A percentile compares a stretch with the other conserved stretches of the same genome.
Evolutionary conservation across 345 rosid genomes (phyloP).

Genomic region (Fremontodendron californicum): DNA sequence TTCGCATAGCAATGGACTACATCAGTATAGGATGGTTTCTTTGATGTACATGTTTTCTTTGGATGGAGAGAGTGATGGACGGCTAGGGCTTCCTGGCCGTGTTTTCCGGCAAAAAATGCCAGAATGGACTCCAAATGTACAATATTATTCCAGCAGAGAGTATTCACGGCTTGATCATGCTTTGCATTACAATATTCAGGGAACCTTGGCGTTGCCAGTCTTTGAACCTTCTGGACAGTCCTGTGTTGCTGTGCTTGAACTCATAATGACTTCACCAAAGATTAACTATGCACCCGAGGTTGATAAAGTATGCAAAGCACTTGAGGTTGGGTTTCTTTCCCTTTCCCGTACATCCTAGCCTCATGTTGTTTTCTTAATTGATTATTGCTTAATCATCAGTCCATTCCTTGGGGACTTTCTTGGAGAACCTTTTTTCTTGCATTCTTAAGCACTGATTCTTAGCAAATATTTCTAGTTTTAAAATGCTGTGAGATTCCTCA

Average conservation of each 20-base stretch:
- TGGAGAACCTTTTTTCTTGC: not conserved
- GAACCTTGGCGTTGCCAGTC: conserved; percentile 84
- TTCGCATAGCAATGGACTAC: conserved; percentile 64
- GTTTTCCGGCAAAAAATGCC: conserved; percentile 75
- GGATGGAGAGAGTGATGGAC: conserved; percentile 65
- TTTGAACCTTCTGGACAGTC: conserved; percentile 71
- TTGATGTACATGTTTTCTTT: conserved; percentile 63
- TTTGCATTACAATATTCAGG: conserved; percentile 55
- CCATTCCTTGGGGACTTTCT: not conserved
- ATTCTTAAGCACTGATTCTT: not conserved
- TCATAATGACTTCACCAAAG: conserved; percentile 75
- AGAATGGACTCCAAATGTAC: conserved; percentile 92
- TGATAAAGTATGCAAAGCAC: conserved; percentile 96
- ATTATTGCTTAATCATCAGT: not conserved
- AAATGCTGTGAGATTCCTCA: conserved; percentile 17
- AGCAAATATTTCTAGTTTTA: not conserved
- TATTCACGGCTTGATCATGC: conserved; percentile 75
- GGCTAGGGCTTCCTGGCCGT: conserved; percentile 89
- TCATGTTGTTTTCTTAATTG: not conserved
- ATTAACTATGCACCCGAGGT: conserved; percentile 88
- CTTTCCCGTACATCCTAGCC: not conserved
- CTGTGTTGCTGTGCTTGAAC: conserved; percentile 89
- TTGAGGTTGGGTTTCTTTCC: conserved; percentile 62
- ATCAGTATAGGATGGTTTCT: conserved; percentile 87
- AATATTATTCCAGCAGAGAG: conserved; percentile 77